Base-by-base conservation (phyloP, 768 basidiomycete species). In the Boletus barrowsii region DNA sequence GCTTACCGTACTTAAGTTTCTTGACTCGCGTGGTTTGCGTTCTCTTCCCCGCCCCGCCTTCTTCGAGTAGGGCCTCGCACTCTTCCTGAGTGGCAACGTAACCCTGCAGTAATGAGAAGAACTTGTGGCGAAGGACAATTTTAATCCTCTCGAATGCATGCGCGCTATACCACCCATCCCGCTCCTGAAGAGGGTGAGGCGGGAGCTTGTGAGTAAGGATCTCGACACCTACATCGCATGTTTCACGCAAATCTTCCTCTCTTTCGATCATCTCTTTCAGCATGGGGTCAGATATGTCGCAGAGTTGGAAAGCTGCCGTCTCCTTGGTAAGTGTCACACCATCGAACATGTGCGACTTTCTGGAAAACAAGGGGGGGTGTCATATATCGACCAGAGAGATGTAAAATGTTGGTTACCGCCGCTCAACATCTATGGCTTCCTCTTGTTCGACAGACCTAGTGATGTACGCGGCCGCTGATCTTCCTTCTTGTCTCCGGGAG, bases 291-390 rank as follows among this genome's bases (percentile, higher is more conserved):
- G 78, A 72, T 59, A 99, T 89, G 68, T 99, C 97, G 68, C 90
- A 90, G 7, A 99, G 77, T 69, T 98, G 97, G 73, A 92, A 99
- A 17, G 93, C 90, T 2, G 93, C 93, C 0, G 91, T 88, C 68
- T 96, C 90, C 61, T 88, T 86, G 42, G 87, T 83, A 43, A 93
- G 71, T 8, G 81, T 82, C 54, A 82, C 67, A 0, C 96, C 97
- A 67, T 99, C 93, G 61, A 98, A 99, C 32, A 93, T 79, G 68
- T 98, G 93, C 0, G 88, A 87, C 61, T 76, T 78, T 57, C 84
- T 85, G 52, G 56, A 40, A 41, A 18, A 37, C 48, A 36, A 36
- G 6, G 4, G 8, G n/a, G n/a, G 6, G 10, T 41, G 26, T 45
- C 37, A 51, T 30, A 33, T 42, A 51, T 43, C 1, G 3, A 26